Conservation (phyloP, 371 early-diverging fungal species). For the Apophysomyces variabilis region DNA sequence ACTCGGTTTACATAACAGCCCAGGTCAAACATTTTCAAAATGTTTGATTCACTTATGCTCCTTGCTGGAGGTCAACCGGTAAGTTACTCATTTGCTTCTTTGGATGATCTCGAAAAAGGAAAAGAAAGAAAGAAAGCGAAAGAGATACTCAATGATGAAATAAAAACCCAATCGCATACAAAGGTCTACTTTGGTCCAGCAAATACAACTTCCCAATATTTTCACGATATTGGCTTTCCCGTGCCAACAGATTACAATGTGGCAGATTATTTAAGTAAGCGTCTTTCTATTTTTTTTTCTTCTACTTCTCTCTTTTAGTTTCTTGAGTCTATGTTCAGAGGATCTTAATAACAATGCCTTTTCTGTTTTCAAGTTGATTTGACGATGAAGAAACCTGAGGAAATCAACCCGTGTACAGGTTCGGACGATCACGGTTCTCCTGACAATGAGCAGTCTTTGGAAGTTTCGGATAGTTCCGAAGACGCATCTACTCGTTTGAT, state of each 20-base stretch:
- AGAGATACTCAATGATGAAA: neutral
- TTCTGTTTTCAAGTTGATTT: constrained; percentile 39
- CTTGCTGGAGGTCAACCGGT: constrained; percentile 73
- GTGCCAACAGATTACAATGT: constrained; percentile 82
- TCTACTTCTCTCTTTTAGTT: no score
- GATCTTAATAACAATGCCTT: constrained; percentile 5
- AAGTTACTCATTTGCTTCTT: constrained; percentile 1
- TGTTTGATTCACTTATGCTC: constrained; percentile 82
- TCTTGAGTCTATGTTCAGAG: no score
- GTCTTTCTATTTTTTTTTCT: neutral
- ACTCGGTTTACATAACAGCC: constrained; percentile 52
- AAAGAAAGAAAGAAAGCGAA: constrained; percentile 4
- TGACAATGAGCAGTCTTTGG: constrained; percentile 18
- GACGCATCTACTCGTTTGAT: constrained; percentile 19
- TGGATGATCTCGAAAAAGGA: neutral
- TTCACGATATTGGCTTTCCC: constrained; percentile 62
- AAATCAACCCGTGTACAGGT: constrained; percentile 3
- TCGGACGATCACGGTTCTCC: neutral
- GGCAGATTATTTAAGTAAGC: constrained; percentile 74
- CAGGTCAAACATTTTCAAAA: constrained; percentile 76
- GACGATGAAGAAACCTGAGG: constrained; percentile 48
- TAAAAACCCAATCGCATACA: neutral
- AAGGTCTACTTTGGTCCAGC: constrained; percentile 68
- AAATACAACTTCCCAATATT: constrained; percentile 44
- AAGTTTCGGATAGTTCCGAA: constrained; percentile 14